phyloP scores from a whole-genome alignment of 768 basidiomycete genomes.

The Cystofilobasidium bisporidii region DNA sequence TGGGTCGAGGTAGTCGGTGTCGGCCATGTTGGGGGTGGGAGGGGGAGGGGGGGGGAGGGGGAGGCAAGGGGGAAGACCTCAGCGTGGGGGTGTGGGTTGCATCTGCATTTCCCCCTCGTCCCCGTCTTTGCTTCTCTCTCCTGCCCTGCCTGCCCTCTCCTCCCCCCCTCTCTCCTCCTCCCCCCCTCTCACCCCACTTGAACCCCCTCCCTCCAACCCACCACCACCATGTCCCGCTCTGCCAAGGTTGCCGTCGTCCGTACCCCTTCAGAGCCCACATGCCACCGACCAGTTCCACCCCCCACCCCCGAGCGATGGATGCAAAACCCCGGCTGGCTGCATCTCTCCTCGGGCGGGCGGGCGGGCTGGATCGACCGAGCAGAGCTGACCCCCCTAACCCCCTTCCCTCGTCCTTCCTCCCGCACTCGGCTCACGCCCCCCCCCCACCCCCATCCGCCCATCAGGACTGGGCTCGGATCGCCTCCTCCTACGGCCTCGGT shows the following conservation, averaged over 20 bases:
- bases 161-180: not conserved
- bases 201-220: not conserved
- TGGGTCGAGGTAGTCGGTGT: conserved; percentile 6
- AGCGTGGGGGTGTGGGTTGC: not conserved
- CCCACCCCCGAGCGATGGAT: not conserved
- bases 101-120: not conserved
- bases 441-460: not conserved
- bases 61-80: not conserved
- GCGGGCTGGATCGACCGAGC: not conserved
- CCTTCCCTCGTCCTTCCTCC: too few species aligned
- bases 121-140: not conserved
- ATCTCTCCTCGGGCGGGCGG: too few species aligned
- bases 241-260: conserved; percentile 37
- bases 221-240: conserved; percentile 36
- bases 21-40: conserved; percentile 1
- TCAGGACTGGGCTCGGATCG: conserved; percentile 7
- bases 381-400: not conserved
- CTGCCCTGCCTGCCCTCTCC: conserved; percentile 29
- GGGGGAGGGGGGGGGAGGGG: not conserved
- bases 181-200: not conserved
- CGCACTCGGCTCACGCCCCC: not conserved
- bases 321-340: too few species aligned
- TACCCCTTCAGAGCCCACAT: not conserved
- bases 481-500: conserved; percentile 1
- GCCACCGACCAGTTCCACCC: not conserved